Evolutionary conservation across 441 rosid genomes (phyloP).

Genomic region (Erodium texanum): DNA sequence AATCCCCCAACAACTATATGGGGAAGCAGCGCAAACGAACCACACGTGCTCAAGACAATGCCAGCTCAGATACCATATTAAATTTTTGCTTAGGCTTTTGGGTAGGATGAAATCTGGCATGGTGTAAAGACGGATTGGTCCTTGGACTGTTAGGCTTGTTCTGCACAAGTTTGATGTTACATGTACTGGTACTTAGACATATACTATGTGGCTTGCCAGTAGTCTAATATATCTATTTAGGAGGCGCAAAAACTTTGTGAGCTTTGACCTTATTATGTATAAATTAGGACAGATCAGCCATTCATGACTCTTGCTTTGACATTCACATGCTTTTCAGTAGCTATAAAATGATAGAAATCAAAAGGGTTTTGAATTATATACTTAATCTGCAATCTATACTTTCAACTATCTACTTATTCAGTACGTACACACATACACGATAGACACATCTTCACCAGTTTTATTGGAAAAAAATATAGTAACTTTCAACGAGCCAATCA

Average conservation of each 20-base stretch:
- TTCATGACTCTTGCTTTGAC: background rate
- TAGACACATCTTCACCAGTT: background rate
- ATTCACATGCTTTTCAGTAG: background rate
- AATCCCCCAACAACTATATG: background rate
- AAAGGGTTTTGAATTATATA: background rate
- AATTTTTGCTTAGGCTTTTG: background rate
- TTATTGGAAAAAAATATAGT: background rate
- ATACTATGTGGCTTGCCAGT: background rate
- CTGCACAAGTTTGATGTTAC: background rate
- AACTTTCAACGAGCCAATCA: background rate
- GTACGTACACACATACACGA: background rate
- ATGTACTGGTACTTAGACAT: background rate
- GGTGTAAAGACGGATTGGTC: background rate
- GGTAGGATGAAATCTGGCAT: background rate
- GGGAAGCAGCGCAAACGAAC: background rate
- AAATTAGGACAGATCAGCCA: background rate
- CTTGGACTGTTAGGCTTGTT: background rate
- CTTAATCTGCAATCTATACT: background rate
- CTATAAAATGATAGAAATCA: background rate
- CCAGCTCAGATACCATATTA: background rate
- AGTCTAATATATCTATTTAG: background rate
- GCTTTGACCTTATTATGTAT: background rate
- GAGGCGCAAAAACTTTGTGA: background rate
- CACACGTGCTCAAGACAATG: background rate
- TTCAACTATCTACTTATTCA: background rate